Base-by-base conservation (phyloP, 164 flowering plant genomes). In the Houttuynia cordata region DNA sequence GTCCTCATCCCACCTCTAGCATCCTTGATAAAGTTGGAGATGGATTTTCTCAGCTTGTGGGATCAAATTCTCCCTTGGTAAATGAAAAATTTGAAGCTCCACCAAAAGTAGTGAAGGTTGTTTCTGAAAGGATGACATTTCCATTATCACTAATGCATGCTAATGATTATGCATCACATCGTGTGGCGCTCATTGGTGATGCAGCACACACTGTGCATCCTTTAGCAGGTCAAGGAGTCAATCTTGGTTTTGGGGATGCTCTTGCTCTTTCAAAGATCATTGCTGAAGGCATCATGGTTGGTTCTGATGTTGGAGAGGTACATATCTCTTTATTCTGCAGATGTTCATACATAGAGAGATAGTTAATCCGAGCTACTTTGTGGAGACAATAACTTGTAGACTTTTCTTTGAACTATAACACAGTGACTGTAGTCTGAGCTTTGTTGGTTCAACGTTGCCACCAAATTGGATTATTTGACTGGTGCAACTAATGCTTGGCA, bases 141-240 rank as follows among this genome's bases (percentile, higher is more conserved):
- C 99, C 97, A 7, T 67, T 94, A 73, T 91, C 97, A 56, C 67
- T 94, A 61, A 80, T 58, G 80, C 97, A 94, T 66, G 93, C 92
- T 47, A 77, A 76, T 56, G 59, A 72, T 58, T 94, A 94, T 74
- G 91, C 75, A 24, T 74, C 85, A 57, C 79, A 76, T 53, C 88
- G 83, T 51, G 83, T 83, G 52, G 99, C 74, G 65, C 81, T 94
- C 58, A 71, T 91, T 73, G 99, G 99, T 60, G 99, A 94, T 75
- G 95, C 99, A 57, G 99, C 97, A 20, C 99, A 94, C 63, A 87
- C 91, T 34, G 88, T 94, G 63, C 99, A 94, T 76, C 99, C 99
- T 62, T 79, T 91, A 72, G 99, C 99, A 66, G 99, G 99, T 30
- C 97, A 94, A 76, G 99, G 97, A 51, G 99, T 94, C 51, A 94